A percentile compares a stretch with the other conserved stretches of the same genome.
Evolutionary conservation across 768 basidiomycete genomes (phyloP).

Genomic region (Lentinus brumalis): DNA sequence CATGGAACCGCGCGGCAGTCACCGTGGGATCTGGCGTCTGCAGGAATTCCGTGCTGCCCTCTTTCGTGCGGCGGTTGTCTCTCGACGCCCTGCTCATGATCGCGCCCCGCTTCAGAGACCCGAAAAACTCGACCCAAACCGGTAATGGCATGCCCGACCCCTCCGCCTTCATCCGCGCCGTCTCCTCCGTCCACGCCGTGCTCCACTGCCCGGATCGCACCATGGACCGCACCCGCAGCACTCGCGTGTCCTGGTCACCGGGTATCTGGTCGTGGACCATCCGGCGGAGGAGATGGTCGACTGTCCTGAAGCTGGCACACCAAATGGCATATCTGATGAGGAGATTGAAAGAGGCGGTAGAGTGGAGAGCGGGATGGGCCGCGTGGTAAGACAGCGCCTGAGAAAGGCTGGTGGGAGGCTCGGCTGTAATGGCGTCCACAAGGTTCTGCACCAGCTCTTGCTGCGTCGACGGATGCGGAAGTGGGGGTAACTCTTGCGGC

Average conservation of each 20-base stretch:
- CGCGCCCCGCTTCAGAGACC: slow-evolving; percentile 15
- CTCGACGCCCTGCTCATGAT: not conserved
- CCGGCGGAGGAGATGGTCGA: slow-evolving; percentile 43
- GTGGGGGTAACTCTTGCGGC: slow-evolving; percentile 3
- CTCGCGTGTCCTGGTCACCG: slow-evolving; percentile 55
- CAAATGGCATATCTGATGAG: slow-evolving; percentile 53
- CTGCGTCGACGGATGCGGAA: slow-evolving; percentile 13
- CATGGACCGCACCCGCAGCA: slow-evolving; percentile 57
- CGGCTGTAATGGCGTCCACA: slow-evolving; percentile 38
- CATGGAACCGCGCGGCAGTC: slow-evolving; percentile 16
- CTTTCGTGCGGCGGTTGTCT: not conserved
- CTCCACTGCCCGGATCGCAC: slow-evolving; percentile 59
- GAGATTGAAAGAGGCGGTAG: slow-evolving; percentile 46
- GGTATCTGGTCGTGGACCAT: slow-evolving; percentile 49
- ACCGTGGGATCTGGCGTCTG: slow-evolving; percentile 2
- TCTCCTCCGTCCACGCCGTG: slow-evolving; percentile 49
- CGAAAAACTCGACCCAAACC: slow-evolving; percentile 65
- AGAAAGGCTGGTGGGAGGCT: slow-evolving; percentile 36
- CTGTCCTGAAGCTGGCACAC: slow-evolving; percentile 49
- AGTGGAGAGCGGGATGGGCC: slow-evolving; percentile 33
- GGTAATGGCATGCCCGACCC: slow-evolving; percentile 36
- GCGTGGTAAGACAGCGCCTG: slow-evolving; percentile 54
- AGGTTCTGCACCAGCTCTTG: slow-evolving; percentile 37
- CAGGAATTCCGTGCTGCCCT: not conserved
- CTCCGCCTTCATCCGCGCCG: not conserved